These are phyloP conservation scores for Boletus subparvulus DNA, from an alignment of 768 basidiomycete genomes.

Conservation along the genomic window DNA sequence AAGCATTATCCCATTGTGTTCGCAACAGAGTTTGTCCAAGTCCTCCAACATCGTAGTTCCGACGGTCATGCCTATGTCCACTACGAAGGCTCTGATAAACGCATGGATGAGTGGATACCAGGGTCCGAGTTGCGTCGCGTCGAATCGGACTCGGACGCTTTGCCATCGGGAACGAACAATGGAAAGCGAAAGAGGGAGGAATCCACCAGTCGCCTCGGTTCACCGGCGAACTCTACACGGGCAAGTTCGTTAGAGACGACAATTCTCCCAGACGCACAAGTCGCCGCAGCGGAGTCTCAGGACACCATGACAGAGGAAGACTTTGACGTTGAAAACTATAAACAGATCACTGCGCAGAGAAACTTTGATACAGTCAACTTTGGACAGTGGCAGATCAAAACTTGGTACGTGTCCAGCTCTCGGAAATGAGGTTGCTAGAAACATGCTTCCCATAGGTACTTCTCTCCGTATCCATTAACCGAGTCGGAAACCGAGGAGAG, in stretches of 20 bases:
- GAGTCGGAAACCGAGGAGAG: slow-evolving; percentile 64
- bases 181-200: slow-evolving; percentile 34
- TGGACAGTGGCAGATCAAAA: slow-evolving; percentile 83
- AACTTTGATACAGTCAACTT: slow-evolving; percentile 89
- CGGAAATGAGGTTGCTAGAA: not conserved
- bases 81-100: slow-evolving; percentile 67
- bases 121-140: slow-evolving; percentile 37
- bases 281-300: slow-evolving; percentile 18
- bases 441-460: slow-evolving; percentile 60
- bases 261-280: slow-evolving; percentile 11
- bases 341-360: slow-evolving; percentile 63
- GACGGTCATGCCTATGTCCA: slow-evolving; percentile 65
- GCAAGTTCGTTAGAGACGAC: slow-evolving; percentile 18
- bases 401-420: slow-evolving; percentile 59
- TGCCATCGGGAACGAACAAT: slow-evolving; percentile 25
- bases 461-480: slow-evolving; percentile 84
- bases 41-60: slow-evolving; percentile 48
- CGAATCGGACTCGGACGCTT: slow-evolving; percentile 26
- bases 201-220: slow-evolving; percentile 16
- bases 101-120: slow-evolving; percentile 73
- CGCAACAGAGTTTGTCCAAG: slow-evolving; percentile 44
- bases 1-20: slow-evolving; percentile 1
- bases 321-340: slow-evolving; percentile 65
- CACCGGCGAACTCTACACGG: slow-evolving; percentile 23
- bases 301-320: slow-evolving; percentile 64